Evolutionary conservation across 495 filamentous ascomycete genomes (phyloP).

Genomic region (Neurospora sp.): DNA sequence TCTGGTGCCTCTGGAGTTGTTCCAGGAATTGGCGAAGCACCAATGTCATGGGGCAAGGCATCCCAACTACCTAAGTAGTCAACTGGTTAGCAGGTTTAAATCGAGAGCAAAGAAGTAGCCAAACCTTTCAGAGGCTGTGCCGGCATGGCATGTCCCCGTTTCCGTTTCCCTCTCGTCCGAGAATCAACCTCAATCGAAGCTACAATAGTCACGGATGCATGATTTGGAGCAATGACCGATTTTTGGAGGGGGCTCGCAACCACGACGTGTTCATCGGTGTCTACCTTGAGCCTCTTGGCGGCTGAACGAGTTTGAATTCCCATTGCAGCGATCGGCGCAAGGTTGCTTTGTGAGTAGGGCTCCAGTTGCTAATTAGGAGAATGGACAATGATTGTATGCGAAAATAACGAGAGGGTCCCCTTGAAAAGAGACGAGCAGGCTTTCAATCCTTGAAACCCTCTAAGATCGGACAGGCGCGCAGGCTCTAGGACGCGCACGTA

Average conservation of each 20-base stretch:
- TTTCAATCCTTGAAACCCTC: too few species aligned
- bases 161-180: neutral
- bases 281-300: neutral
- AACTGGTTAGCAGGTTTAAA: neutral
- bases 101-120: constrained; percentile 8
- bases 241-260: neutral
- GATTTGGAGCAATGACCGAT: neutral
- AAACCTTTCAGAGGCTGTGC: constrained; percentile 15
- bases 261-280: neutral
- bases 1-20: neutral
- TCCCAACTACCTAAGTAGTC: neutral
- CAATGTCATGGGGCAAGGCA: constrained; percentile 33
- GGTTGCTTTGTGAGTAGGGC: neutral
- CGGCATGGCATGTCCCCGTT: constrained; percentile 3
- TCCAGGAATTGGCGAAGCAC: neutral
- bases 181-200: neutral
- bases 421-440: neutral
- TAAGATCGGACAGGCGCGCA: too few species aligned
- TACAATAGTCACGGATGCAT: neutral
- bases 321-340: neutral
- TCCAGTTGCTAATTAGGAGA: neutral
- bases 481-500: too few species aligned
- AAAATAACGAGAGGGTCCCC: neutral
- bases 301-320: neutral
- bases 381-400: neutral